Conservation (phyloP, 768 basidiomycete genomes). For the Galerina marginata region DNA sequence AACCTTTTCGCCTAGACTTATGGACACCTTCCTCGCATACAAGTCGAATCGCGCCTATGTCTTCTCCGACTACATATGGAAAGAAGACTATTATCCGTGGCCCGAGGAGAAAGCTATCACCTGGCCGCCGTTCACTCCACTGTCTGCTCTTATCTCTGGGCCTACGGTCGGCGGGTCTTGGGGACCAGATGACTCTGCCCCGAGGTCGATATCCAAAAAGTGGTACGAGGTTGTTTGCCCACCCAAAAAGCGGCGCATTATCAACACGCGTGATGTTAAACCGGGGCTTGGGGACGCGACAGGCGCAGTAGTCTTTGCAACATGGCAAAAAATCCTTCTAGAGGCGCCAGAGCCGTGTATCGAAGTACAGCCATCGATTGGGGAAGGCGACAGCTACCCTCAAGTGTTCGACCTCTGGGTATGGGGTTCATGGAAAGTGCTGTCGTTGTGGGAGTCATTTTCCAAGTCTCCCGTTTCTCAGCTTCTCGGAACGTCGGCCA, state of each 20-base stretch:
- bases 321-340: constrained; percentile 44
- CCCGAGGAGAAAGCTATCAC: constrained; percentile 30
- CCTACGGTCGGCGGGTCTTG: constrained; percentile 50
- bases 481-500: constrained; percentile 45
- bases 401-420: constrained; percentile 54
- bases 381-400: constrained; percentile 39
- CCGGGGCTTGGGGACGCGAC: constrained; percentile 30
- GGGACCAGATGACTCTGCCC: constrained; percentile 42
- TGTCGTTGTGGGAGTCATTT: constrained; percentile 51
- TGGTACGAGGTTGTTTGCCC: constrained; percentile 58
- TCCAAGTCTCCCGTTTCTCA: constrained; percentile 47
- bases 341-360: constrained; percentile 50
- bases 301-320: constrained; percentile 43
- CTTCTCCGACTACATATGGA: constrained; percentile 51
- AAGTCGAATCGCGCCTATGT: constrained; percentile 56
- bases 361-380: constrained; percentile 41
- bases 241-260: constrained; percentile 36
- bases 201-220: constrained; percentile 47
- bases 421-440: constrained; percentile 42
- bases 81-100: constrained; percentile 49
- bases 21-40: constrained; percentile 56
- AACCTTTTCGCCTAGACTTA: constrained; percentile 36
- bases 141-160: constrained; percentile 44
- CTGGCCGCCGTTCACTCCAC: constrained; percentile 37
- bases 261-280: constrained; percentile 47